Base-by-base conservation (phyloP, 192 early-diverging fungal genomes). In the Backusella australiensis region DNA sequence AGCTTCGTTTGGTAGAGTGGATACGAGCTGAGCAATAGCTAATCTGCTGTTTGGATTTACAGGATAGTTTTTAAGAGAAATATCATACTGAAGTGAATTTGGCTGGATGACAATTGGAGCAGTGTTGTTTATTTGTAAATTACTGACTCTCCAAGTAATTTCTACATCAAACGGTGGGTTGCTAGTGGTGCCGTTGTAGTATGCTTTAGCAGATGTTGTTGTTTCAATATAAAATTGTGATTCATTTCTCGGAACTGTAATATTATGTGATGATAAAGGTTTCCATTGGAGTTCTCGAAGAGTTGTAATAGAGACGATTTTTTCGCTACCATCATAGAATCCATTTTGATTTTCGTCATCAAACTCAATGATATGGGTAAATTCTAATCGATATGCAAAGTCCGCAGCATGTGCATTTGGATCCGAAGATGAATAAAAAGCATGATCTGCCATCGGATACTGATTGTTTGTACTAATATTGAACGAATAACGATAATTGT, bases 271-370 rank as follows among this genome's bases (percentile, higher is more conserved):
- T 1, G 41, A 38, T 19, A 83, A 66, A 12, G 75, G 52, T 35
- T 76, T 29, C 82, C 82, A 83, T 6, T 44, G 26, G 6, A 44
- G 63, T 6, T 72, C 65, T 35, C 77, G 76, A 26, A 83, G 69
- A 34, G 78, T 65, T 4, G 74, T 72, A 29, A 71, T 69, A 29
- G 70, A 68, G 3, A 77, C 3, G 12, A 83, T 66, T 17, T n/a
- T 73, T 34, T 80, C 82, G 1, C 72, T 44, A 17, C 41, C 68
- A 34, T 83, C 82, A 46, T 74, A 71, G 2, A 80, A 36, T 21
- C 78, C 78, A 59, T 83, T 83, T 32, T 80, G 63, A 39, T 83
- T 83, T 15, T 35, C 32, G 71, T 83, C 82, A 3, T 75, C 75
- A 34, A 77, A 83, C 75, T 83, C 82, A 12, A 80, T 26, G 17